A percentile compares a stretch with the other conserved stretches of the same genome.
Conservation (phyloP, 768 basidiomycete genomes). For the Saitozyma sp. region DNA sequence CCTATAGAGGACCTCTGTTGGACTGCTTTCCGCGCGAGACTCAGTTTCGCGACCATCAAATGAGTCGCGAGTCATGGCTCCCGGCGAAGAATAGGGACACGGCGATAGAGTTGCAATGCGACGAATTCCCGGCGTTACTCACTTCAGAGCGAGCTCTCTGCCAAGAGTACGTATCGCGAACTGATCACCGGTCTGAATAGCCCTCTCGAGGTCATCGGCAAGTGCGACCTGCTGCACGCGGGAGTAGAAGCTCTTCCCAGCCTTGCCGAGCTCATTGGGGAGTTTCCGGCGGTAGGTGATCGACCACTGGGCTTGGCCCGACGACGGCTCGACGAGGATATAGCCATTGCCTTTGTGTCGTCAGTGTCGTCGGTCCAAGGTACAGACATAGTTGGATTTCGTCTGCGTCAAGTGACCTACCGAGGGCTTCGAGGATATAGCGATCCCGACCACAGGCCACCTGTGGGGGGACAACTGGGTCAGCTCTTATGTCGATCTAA, state of each 20-base stretch:
- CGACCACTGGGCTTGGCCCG: conserved; percentile 12
- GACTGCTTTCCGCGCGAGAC: neutral
- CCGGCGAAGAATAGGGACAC: too few relatives aligned
- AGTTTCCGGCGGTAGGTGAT: conserved; percentile 31
- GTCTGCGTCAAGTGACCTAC: conserved; percentile 5
- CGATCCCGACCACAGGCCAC: conserved; percentile 13
- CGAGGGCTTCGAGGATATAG: conserved; percentile 32
- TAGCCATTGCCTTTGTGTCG: conserved; percentile 26
- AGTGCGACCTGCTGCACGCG: conserved; percentile 16
- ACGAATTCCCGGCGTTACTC: conserved; percentile 5
- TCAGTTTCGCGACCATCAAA: neutral
- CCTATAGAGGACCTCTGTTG: neutral
- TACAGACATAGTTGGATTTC: too few relatives aligned
- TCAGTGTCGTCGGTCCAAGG: neutral
- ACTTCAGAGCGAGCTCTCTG: conserved; percentile 26
- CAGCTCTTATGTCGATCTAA: conserved; percentile 58
- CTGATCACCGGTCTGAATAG: conserved; percentile 37
- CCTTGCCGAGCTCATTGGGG: conserved; percentile 13
- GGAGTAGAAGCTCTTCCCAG: neutral
- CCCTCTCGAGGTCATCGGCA: conserved; percentile 38
- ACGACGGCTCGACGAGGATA: conserved; percentile 21
- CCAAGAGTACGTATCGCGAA: conserved; percentile 31
- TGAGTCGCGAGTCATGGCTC: neutral
- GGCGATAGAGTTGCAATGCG: too few relatives aligned
- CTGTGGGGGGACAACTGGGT: conserved; percentile 41